phyloP scores from a whole-genome alignment of 1,139 yeast species.

The Saccharomyces hybrid region DNA sequence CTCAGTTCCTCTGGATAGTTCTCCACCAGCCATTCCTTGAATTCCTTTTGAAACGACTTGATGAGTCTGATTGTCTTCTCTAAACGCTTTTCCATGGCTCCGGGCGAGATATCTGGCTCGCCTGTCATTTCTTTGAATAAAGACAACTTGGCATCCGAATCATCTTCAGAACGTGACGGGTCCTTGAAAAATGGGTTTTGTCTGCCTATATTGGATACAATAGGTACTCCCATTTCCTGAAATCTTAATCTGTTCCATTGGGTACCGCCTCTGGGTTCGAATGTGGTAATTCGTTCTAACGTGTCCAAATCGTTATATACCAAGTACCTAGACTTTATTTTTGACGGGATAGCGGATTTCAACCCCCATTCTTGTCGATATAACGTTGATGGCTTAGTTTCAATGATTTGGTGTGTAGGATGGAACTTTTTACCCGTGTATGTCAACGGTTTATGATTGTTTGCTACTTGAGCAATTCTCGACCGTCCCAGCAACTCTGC shows the following conservation, averaged over 20 bases:
- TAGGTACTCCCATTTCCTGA: constrained; percentile 40
- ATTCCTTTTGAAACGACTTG: constrained; percentile 28
- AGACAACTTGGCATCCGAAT: constrained; percentile 9
- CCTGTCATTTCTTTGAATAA: constrained; percentile 2
- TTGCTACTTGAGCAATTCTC: constrained; percentile 26
- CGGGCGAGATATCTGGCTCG: background rate
- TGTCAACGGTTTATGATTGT: constrained; percentile 17
- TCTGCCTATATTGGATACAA: constrained; percentile 30
- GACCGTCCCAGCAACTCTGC: constrained; percentile 22
- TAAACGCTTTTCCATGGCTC: constrained; percentile 13
- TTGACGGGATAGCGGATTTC: constrained; percentile 49
- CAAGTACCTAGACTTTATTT: constrained; percentile 41
- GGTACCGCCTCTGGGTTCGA: constrained; percentile 42
- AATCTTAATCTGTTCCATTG: constrained; percentile 45
- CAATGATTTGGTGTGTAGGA: constrained; percentile 54
- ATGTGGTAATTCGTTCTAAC: constrained; percentile 45
- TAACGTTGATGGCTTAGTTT: constrained; percentile 46
- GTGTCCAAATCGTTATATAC: constrained; percentile 47
- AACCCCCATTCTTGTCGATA: constrained; percentile 59
- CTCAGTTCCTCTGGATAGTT: constrained; percentile 35
- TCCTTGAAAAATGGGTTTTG: constrained; percentile 32
- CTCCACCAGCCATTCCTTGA: constrained; percentile 36
- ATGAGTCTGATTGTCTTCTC: constrained; percentile 13
- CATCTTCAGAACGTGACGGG: constrained; percentile 17
- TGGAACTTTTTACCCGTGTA: constrained; percentile 14